Base-by-base conservation (phyloP, 768 basidiomycete genomes). In the Harrya chromipes region DNA sequence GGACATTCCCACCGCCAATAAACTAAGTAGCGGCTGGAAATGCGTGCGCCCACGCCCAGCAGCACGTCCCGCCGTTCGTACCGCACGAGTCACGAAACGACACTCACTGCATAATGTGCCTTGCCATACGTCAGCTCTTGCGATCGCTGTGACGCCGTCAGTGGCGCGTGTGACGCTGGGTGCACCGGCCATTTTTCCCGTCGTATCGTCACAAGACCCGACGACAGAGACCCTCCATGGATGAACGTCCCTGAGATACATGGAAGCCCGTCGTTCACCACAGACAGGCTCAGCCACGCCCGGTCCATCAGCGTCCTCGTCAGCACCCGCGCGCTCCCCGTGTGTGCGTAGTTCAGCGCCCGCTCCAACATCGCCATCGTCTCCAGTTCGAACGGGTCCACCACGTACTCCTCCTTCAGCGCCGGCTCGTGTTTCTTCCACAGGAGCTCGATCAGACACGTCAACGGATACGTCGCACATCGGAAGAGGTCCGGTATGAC, bases 311-410 rank as follows among this genome's bases (percentile, higher is more conserved):
- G 31, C 0, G 33, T 3, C 3, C 27, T 21, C 2, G 38, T 52
- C 9, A 52, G 36, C 6, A 55, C 53, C 0, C 6, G 13, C 0
- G 24, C 42, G 2, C 37, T 52, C 1, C 50, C 42, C 0, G 46
- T 55, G 42, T 55, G 50, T 2, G 19, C 50, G 16, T 41, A 52
- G 40, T 47, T 52, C 10, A 52, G 46, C 1, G 40, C n/a, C 0
- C 27, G 21, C 19, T 51, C 50, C 0, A 51, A 39, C 43, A 51
- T 51, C 0, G 39, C 16, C 1, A 41, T 11, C 3, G 1, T 46
- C 27, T 54, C 53, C 0, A 54, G 43, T 8, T 42, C 34, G 16
- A 38, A 54, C 0, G 37, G 42, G 4, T 53, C 39, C 1, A 53
- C 26, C 1, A 29, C 5, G 9, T 53, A 45, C n/a, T 21, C 51